Base-by-base conservation (phyloP, 106 monocot species). In the Phalaenopsis aphrodite region DNA sequence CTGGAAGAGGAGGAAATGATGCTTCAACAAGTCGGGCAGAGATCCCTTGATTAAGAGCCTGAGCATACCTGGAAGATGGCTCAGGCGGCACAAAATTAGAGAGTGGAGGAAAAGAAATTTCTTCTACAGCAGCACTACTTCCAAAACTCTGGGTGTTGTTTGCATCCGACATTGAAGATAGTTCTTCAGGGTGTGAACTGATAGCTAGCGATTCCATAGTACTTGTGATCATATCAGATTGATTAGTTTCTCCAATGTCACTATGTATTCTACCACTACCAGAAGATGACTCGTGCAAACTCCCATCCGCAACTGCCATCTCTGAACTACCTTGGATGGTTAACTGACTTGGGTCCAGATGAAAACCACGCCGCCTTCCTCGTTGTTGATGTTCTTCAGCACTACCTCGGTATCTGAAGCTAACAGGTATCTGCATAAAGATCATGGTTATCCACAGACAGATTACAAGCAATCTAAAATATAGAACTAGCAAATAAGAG, bases 1-100 rank as follows among this genome's bases (percentile, higher is more conserved):
- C 92, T 71, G 98, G 94, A 49, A 99, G 84, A 58, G 98, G 98
- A 66, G 98, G 98, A 82, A 99, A 99, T 68, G 89, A 90, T 56
- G 89, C 89, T 58, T 89, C 89, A 55, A 72, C 82, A 56, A 99
- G 89, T 18, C 46, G 77, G 45, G 86, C 75, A 41, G 86, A 24
- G 77, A 69, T 68, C 42, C 55, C 77, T 58, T 88, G 84, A 81
- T 75, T 86, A 75, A 99, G 76, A 57, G 84, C 92, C 36, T 87
- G 88, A 39, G 86, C 91, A 82, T 94, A 96, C 36, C 88, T 82
- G 19, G 86, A 75, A 2, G 93, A 83, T 42, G 83, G 66, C 52
- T 88, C 89, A 19, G 87, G 86, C 15, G 79, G 79, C 48, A 85
- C 84, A 72, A 85, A 58, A 79, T 92, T 91, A 47, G 79, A 78